Conservation (phyloP, 805 yeast species). For the Cyberlindnera maclurae region DNA sequence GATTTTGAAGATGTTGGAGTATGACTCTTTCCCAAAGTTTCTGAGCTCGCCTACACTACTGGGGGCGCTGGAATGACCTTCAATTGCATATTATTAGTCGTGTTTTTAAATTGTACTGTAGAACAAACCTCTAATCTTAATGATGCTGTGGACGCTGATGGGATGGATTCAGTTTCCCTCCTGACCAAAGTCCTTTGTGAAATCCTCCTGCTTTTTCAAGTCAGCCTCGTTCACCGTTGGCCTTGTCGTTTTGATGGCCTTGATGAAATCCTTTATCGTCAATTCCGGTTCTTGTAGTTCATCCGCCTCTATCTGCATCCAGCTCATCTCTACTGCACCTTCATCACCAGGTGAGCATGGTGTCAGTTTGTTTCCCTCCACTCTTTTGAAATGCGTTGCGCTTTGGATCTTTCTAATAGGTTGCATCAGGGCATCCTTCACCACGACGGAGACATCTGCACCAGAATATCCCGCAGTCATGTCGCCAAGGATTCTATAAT, state of each 20-base stretch:
- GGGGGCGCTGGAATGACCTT: constrained; percentile 22
- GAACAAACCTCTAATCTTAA: no score
- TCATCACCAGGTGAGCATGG: constrained; percentile 98
- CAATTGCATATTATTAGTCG: neutral
- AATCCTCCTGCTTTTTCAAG: constrained; percentile 72
- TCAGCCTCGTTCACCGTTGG: constrained; percentile 92
- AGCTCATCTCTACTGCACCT: constrained; percentile 80
- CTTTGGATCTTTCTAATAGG: constrained; percentile 93
- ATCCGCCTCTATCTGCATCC: constrained; percentile 89
- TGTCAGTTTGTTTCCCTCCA: constrained; percentile 47
- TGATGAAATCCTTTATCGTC: constrained; percentile 85
- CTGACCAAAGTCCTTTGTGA: constrained; percentile 93
- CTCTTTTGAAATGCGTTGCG: constrained; percentile 87
- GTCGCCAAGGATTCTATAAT: constrained; percentile 71
- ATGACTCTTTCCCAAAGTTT: constrained; percentile 70
- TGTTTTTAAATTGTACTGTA: no score
- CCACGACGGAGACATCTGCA: constrained; percentile 93
- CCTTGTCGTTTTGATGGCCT: constrained; percentile 83
- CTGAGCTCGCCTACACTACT: constrained; percentile 34
- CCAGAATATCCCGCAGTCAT: constrained; percentile 98
- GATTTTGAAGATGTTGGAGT: constrained; percentile 56
- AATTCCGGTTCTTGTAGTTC: constrained; percentile 86
- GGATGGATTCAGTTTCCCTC: constrained; percentile 89
- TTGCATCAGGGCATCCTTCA: constrained; percentile 95
- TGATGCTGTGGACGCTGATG: no score